Percentiles rank a stretch among this genome's conserved stretches.
Conservation (phyloP, 805 yeast species). For the Kuraishia piskuri region DNA sequence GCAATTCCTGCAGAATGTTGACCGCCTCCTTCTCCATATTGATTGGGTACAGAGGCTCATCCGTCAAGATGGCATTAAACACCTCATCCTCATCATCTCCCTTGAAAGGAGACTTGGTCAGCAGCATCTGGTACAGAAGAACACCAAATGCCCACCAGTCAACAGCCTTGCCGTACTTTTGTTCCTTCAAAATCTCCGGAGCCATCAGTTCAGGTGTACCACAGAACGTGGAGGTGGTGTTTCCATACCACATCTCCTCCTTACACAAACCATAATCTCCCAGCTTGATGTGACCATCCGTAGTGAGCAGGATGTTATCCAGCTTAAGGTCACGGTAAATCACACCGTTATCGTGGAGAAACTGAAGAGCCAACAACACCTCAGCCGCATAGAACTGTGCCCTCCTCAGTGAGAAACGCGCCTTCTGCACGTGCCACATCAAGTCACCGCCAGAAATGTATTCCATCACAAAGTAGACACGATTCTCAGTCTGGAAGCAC, state of each 20-base stretch:
- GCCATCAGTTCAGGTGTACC: slow-evolving; percentile 99
- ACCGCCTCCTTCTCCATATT: slow-evolving; percentile 97
- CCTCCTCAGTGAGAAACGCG: slow-evolving; percentile 76
- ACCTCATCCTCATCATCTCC: slow-evolving; percentile 89
- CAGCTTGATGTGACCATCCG: slow-evolving; percentile 89
- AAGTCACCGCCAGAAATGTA: slow-evolving; percentile 96
- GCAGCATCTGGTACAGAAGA: slow-evolving; percentile 87
- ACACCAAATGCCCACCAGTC: slow-evolving; percentile 99
- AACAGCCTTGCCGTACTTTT: slow-evolving; percentile 86
- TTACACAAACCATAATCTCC: slow-evolving; percentile 98
- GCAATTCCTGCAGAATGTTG: slow-evolving; percentile 80
- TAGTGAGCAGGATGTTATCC: slow-evolving; percentile 84
- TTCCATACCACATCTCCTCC: slow-evolving; percentile 57
- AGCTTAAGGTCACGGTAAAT: slow-evolving; percentile 93
- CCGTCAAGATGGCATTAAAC: slow-evolving; percentile 91
- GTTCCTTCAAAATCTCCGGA: slow-evolving; percentile 92
- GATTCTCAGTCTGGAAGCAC: slow-evolving; percentile 95
- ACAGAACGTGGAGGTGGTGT: slow-evolving; percentile 89
- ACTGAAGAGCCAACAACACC: slow-evolving; percentile 82
- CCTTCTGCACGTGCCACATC: slow-evolving; percentile 98
- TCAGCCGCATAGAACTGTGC: slow-evolving; percentile 98
- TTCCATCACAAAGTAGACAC: slow-evolving; percentile 98
- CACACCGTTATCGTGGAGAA: slow-evolving; percentile 92
- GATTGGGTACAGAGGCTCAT: slow-evolving; percentile 94
- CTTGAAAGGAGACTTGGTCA: slow-evolving; percentile 94